A percentile compares a stretch with the other conserved stretches of the same genome.
phyloP scores from a whole-genome alignment of 2,329 filamentous ascomycete species.

The Helotiales sp. region DNA sequence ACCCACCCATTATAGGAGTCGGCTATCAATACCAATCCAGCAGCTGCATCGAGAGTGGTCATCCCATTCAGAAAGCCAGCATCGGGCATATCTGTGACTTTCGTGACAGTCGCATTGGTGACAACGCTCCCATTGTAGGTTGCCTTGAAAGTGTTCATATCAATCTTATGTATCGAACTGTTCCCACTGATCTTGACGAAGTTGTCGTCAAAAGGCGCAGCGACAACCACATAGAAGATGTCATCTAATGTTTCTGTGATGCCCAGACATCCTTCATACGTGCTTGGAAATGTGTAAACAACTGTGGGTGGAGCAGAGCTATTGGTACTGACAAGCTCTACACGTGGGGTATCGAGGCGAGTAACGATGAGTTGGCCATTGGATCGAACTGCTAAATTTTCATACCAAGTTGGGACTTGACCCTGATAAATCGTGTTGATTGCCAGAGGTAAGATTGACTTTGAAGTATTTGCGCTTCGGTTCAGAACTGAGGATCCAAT shows the following conservation, averaged over 20 bases:
- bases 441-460: neutral
- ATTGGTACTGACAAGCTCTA: neutral
- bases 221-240: neutral
- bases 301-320: neutral
- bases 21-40: conserved; percentile 27
- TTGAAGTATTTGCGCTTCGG: neutral
- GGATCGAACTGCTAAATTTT: neutral
- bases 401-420: neutral
- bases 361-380: conserved; percentile 1
- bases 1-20: conserved; percentile 32
- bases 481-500: neutral
- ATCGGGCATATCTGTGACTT: neutral
- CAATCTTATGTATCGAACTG: neutral
- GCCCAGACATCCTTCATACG: neutral
- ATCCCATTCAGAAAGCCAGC: neutral
- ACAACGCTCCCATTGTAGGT: neutral
- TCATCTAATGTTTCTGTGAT: neutral
- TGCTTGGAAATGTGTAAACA: neutral
- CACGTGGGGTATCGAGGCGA: neutral
- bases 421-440: neutral
- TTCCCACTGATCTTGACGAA: neutral
- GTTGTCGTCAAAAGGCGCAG: neutral
- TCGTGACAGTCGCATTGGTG: neutral
- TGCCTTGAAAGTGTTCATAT: neutral
- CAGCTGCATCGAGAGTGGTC: conserved; percentile 1